Evolutionary conservation across 2,329 filamentous ascomycete genomes (phyloP).

Genomic region (Fusarium secorum): DNA sequence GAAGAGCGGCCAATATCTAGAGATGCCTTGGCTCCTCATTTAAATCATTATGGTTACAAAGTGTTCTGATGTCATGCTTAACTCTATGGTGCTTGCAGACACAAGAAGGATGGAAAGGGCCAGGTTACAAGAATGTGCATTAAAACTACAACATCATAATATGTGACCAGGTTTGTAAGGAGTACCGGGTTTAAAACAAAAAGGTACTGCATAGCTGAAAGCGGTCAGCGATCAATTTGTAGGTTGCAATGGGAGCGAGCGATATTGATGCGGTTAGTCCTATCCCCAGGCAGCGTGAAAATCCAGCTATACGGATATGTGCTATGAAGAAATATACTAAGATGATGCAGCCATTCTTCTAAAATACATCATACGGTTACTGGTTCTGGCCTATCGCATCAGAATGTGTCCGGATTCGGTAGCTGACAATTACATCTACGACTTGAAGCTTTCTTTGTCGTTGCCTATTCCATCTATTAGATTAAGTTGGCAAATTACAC

Average conservation of each 20-base stretch:
- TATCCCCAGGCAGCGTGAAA: neutral
- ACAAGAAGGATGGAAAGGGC: neutral
- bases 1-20: neutral
- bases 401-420: conserved; percentile 26
- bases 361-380: conserved; percentile 10
- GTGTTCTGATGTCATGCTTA: neutral
- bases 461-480: conserved; percentile 19
- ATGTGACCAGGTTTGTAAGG: conserved; percentile 12
- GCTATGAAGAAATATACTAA: neutral
- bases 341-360: conserved; percentile 1
- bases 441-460: conserved; percentile 24
- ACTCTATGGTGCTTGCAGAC: neutral
- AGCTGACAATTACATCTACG: conserved; percentile 7
- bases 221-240: conserved; percentile 12
- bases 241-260: neutral
- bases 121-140: conserved; percentile 7
- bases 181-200: neutral
- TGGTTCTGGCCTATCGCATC: conserved; percentile 7
- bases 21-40: neutral
- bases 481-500: conserved; percentile 3
- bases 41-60: neutral
- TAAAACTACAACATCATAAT: conserved; percentile 8
- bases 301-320: neutral
- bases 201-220: neutral
- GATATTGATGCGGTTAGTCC: neutral